Base-by-base conservation (phyloP, 202 grass and related monocot species). In the Setaria italica region DNA sequence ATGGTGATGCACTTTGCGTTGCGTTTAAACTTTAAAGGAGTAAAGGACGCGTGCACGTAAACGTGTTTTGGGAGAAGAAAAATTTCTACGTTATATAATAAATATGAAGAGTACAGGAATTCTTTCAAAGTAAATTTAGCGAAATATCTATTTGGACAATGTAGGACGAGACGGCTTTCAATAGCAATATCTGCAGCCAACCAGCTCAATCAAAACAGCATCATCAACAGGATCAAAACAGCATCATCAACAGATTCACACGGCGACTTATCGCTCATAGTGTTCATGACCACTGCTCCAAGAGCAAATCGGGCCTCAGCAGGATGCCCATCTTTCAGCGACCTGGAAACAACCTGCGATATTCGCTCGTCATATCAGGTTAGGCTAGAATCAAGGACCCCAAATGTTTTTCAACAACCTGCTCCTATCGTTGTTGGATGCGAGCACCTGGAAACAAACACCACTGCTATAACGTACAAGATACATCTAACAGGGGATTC, bases 261-360 rank as follows among this genome's bases (percentile, higher is more conserved):
- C 7, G n/a, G 59, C 49, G 54, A 43, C 17, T 73, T 80, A 11
- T 66, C 70, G 47, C 76, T 67, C 57, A 92, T 83, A 43, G 95
- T 92, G 77, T 93, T 91, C 88, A 95, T 53, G 70, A 94, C 92
- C 33, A 95, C 85, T 88, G 88, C 89, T 50, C 95, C 95, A 1
- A 98, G 76, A 55, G 90, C 89, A 57, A 86, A 95, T 76, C 95
- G 78, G 19, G 86, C 84, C 88, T 98, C 93, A n/a, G 67, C 60
- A 34, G 39, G 70, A 79, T 82, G 4, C 16, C 93, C 95, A 9
- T 87, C 60, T 48, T 98, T 93, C 65, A 98, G 86, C 33, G 77
- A 84, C 72, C 54, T 43, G 66, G 93, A 98, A 82, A 93, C 76
- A 57, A 98, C 94, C 10, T 77, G 79, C 47, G 62, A 49, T 77